Base-by-base conservation (phyloP, 2,329 filamentous ascomycete genomes). In the Cladophialophora chaetospira region DNA sequence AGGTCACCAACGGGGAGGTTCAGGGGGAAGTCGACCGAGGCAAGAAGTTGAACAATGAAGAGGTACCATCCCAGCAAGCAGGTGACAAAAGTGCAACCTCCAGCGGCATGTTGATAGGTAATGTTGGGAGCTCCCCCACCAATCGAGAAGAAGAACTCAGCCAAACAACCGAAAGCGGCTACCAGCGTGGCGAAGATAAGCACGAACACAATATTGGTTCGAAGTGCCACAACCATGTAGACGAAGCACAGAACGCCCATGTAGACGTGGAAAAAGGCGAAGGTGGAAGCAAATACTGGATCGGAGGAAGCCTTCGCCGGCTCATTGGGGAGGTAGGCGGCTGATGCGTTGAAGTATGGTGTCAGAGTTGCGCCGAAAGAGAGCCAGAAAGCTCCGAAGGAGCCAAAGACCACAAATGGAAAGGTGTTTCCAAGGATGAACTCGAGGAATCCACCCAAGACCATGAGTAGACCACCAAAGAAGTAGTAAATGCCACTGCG, bases 161-260 rank as follows among this genome's bases (percentile, higher is more conserved):
- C 79, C 28, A 90, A 75, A 23, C 84, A 73, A 10, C 71, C 69
- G 67, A 91, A 88, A 2, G 78, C 75, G 10, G 84, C 67, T 15
- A 81, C 70, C n/a, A 91, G 79, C 1, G 76, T 77, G 57, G 84
- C 67, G 75, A 91, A 91, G 71, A 91, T 87, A 53, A 84, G 63
- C 63, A 88, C 80, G 71, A 90, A 89, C 69, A 84, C 79, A 8
- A 89, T 55, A 69, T 91, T 91, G 26, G 87, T 91, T 45, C 88
- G 83, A 15, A 90, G 74, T 1, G 88, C 80, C 72, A 85, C 88
- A 68, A 91, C 75, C 47, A 89, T 73, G 75, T 83, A 90, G 64
- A 90, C 68, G 60, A 88, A 71, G 69, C 81, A 84, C 25, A 89
- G 73, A n/a, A 89, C 60, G 2, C 75, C 83, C 86, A 89, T 88